Evolutionary conservation across 2,329 filamentous ascomycete genomes (phyloP), one percentile per base, ranked within the genome.

Genomic region (Colletotrichum sp.): DNA sequence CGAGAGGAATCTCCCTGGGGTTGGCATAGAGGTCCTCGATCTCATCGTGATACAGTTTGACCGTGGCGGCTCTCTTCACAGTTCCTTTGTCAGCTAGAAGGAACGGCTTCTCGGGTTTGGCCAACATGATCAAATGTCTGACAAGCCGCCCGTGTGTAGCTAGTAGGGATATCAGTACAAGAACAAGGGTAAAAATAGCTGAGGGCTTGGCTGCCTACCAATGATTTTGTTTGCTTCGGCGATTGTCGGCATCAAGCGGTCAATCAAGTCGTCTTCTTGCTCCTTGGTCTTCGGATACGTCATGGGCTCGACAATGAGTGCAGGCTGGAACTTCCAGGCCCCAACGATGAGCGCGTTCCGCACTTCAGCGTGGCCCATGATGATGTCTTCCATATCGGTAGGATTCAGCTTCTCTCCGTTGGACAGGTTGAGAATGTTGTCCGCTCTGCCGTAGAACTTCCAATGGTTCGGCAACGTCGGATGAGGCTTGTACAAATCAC

Each of bases 391-490:
- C 39, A 89, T 86, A 4, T 82, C 84, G 5, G 87, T 80, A 5
- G 81, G 80, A 76, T 90, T 90, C 8, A 90, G 78, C 79, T 90
- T 90, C 81, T 89, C 87, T 32, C 88, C 88, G 63, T 87, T 89
- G 3, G 85, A 86, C 44, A 90, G 86, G 16, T 90, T 88, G 18
- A 88, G 82, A n/a, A 87, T 76, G 26, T 88, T 84, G 57, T 88
- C 85, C 78, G 81, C 75, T 8, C 85, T 81, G 7, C 84, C 84
- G 12, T 80, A 77, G 62, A 84, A 85, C 12, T 81, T 79, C 84
- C 84, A 82, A 44, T 79, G 71, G 1, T 83, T 83, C 0, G 85
- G 85, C 6, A 87, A 78, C 32, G 85, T 79, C 0, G 84, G 85
- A 60, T 86, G 85, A 2, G 79, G 79, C 10, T 79, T 82, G 79